Conservation (phyloP, 192 early-diverging fungal species). For the Chytriomyces sp. region DNA sequence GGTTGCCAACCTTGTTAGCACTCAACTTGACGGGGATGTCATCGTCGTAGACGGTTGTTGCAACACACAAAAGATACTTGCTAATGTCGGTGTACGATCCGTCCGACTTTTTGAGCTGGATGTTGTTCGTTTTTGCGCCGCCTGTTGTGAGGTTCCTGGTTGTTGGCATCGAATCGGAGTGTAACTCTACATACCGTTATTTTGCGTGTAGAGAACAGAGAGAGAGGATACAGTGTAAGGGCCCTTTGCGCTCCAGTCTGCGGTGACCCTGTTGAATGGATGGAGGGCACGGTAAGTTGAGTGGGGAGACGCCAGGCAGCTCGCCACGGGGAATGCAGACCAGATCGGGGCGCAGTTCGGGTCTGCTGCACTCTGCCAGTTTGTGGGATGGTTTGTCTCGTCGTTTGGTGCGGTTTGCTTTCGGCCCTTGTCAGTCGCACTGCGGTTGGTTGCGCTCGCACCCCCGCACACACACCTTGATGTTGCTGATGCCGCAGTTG, state of each 20-base stretch:
- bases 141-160: too few relatives aligned
- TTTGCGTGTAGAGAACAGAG: not conserved
- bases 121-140: not conserved
- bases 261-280: slow-evolving; percentile 1
- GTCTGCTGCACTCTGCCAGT: not conserved
- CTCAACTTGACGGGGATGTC: not conserved
- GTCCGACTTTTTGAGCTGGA: not conserved
- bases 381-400: not conserved
- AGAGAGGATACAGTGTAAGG: not conserved
- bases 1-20: too few relatives aligned
- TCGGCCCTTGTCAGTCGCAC: too few relatives aligned
- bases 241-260: not conserved
- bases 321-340: too few relatives aligned
- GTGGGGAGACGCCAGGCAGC: too few relatives aligned
- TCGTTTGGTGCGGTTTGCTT: not conserved
- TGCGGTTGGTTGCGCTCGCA: too few relatives aligned
- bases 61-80: not conserved
- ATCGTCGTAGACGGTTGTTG: not conserved
- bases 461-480: too few relatives aligned
- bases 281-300: too few relatives aligned
- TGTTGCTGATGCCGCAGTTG: not conserved
- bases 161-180: too few relatives aligned
- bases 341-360: not conserved
- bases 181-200: not conserved
- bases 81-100: not conserved